Conservation (phyloP, 495 filamentous ascomycete species). For the Chlorociboria aeruginascens region DNA sequence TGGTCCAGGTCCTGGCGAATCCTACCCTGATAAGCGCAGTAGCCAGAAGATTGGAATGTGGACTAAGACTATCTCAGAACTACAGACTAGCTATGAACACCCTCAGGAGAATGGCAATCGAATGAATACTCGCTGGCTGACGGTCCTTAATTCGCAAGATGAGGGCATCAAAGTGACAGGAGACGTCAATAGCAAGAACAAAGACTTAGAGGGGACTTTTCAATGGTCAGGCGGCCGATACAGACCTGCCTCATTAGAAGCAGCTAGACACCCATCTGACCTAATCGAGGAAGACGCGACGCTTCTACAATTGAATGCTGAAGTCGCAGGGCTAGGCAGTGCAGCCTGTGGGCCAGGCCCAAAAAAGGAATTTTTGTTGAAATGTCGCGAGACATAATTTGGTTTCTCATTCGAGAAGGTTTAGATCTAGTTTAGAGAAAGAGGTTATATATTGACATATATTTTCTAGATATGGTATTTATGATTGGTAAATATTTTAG, state of each 20-base stretch:
- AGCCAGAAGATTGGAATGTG: constrained; percentile 33
- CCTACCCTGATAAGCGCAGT: not conserved
- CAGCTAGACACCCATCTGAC: constrained; percentile 44
- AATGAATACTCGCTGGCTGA: constrained; percentile 46
- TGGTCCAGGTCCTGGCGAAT: constrained; percentile 48
- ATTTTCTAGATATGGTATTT: too few species aligned
- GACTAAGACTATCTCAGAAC: not conserved
- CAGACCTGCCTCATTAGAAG: constrained; percentile 25
- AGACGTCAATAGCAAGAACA: too few species aligned
- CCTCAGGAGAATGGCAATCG: constrained; percentile 56
- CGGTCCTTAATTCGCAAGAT: constrained; percentile 28
- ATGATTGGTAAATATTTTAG: too few species aligned
- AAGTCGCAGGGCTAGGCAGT: constrained; percentile 45
- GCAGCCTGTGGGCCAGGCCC: constrained; percentile 48
- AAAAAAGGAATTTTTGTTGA: constrained; percentile 36
- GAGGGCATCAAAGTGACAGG: constrained; percentile 23
- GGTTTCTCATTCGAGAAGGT: constrained; percentile 13
- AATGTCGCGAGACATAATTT: constrained; percentile 19
- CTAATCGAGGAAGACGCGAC: constrained; percentile 36
- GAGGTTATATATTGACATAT: too few species aligned
- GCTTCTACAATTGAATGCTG: constrained; percentile 44
- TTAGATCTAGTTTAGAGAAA: not conserved
- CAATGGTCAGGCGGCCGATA: constrained; percentile 32
- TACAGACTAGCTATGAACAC: constrained; percentile 39
- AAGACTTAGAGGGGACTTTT: too few species aligned